Evolutionary conservation across 192 early-diverging fungal genomes (phyloP), one percentile per base, ranked within the genome.

Genomic region (Coemansia sp.): DNA sequence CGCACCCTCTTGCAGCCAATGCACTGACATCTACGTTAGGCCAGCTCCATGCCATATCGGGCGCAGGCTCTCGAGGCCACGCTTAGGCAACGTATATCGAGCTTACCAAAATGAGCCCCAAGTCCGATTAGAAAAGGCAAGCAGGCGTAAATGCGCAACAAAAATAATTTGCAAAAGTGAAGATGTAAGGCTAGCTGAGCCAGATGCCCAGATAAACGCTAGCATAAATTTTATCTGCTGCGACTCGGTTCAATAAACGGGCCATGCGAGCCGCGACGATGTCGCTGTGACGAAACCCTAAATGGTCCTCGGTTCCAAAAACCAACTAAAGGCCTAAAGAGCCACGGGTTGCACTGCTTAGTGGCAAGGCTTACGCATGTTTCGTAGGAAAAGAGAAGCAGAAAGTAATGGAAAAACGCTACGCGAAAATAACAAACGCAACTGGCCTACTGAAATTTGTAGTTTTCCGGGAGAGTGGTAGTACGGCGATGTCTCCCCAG

Each of bases 401-500:
- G 38, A 39, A 23, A 26, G 23, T 18, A 6, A 50, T 50, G 23
- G 11, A 10, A 55, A 26, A 55, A 21, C 43, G 43, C 43, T 45
- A 20, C 16, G n/a, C 16, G n/a, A 18, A 26, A 42, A 66, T 66
- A 26, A 37, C 4, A 56, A 37, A 36, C 63, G 31, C 28, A 40
- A 24, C n/a, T 23, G 18, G 42, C 11, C 50, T 60, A 63, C 21
- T 65, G 16, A 36, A 60, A 76, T 8, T 42, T 70, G 55, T 70
- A 62, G 33, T 67, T 68, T 35, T 69, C 71, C 37, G 77, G 71
- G 34, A 74, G 24, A 8, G 61, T 68, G 65, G 62, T 79, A 23
- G 67, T 67, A 26, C 72, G 68, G 8, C 67, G 68, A 16, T 67
- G 68, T 6, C 62, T 56, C n/a, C 78, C 78, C 18, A 74, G 63